Evolutionary conservation across 768 basidiomycete species (phyloP).

Genomic region (Tylopilus rubrobrunneus): DNA sequence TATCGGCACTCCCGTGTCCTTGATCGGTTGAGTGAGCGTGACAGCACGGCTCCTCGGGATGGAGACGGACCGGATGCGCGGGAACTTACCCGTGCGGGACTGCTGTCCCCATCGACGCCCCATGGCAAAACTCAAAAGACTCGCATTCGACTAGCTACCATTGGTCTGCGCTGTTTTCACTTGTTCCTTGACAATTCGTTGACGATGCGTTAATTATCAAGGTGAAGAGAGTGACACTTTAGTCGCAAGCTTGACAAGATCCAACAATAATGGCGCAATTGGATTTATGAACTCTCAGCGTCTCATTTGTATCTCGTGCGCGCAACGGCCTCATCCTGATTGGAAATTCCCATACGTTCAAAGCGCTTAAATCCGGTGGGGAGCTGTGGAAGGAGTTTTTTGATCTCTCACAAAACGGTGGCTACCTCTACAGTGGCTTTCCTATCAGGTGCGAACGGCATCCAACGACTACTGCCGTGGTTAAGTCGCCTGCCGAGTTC

Average conservation of each 20-base stretch:
- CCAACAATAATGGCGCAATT: constrained; percentile 52
- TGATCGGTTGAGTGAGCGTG: background rate
- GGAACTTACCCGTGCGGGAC: constrained; percentile 56
- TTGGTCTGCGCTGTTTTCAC: constrained; percentile 40
- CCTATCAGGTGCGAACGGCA: constrained; percentile 59
- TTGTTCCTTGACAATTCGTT: background rate
- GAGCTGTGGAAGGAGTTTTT: constrained; percentile 53
- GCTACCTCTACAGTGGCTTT: constrained; percentile 55
- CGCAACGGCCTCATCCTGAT: constrained; percentile 63
- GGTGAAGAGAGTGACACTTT: constrained; percentile 74
- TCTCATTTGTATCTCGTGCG: constrained; percentile 65
- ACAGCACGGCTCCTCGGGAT: background rate
- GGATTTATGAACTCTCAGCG: constrained; percentile 74
- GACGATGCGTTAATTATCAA: constrained; percentile 50
- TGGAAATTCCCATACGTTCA: constrained; percentile 61
- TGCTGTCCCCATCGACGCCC: constrained; percentile 39
- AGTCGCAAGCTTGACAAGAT: constrained; percentile 56
- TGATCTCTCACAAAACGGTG: constrained; percentile 35
- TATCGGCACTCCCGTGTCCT: background rate
- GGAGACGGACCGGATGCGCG: constrained; percentile 35
- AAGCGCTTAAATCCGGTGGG: constrained; percentile 44
- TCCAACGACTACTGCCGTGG: constrained; percentile 34
- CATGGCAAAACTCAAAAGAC: constrained; percentile 36
- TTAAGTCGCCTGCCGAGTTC: constrained; percentile 47
- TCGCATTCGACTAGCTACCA: constrained; percentile 56